Evolutionary conservation across 805 yeast species (phyloP).

Genomic region (Debaryomyces castellii): DNA sequence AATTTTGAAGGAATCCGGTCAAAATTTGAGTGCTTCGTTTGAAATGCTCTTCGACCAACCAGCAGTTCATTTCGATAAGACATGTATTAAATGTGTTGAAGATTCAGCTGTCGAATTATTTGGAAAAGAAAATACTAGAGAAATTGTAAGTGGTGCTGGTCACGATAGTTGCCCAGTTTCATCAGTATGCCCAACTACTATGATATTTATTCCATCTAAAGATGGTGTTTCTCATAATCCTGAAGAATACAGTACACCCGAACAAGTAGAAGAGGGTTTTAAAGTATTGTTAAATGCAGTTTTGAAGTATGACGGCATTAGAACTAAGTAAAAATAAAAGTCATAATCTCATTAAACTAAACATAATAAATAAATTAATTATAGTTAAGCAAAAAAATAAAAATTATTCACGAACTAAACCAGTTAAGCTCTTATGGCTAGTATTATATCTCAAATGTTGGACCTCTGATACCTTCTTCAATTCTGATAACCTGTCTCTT

Average conservation of each 20-base stretch:
- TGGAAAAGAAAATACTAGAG: slow-evolving; percentile 42
- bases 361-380: not conserved
- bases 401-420: slow-evolving; percentile 11
- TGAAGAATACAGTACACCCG: slow-evolving; percentile 63
- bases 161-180: slow-evolving; percentile 69
- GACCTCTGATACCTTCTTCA: slow-evolving; percentile 52
- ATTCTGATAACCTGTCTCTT: slow-evolving; percentile 63
- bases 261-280: slow-evolving; percentile 61
- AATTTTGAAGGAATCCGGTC: slow-evolving; percentile 17
- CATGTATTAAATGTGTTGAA: slow-evolving; percentile 50
- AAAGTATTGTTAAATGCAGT: slow-evolving; percentile 51
- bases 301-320: slow-evolving; percentile 24
- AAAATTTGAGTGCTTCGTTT: slow-evolving; percentile 36
- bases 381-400: not conserved
- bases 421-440: slow-evolving; percentile 26
- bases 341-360: not conserved
- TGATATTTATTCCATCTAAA: slow-evolving; percentile 70
- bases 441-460: slow-evolving; percentile 36
- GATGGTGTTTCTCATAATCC: slow-evolving; percentile 71
- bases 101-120: slow-evolving; percentile 51
- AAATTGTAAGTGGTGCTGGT: slow-evolving; percentile 68
- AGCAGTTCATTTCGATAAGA: slow-evolving; percentile 58
- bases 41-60: slow-evolving; percentile 48
- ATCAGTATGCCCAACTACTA: slow-evolving; percentile 60
- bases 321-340: not conserved